Conservation (phyloP, 164 flowering plant genomes). For the Protea cynaroides region DNA sequence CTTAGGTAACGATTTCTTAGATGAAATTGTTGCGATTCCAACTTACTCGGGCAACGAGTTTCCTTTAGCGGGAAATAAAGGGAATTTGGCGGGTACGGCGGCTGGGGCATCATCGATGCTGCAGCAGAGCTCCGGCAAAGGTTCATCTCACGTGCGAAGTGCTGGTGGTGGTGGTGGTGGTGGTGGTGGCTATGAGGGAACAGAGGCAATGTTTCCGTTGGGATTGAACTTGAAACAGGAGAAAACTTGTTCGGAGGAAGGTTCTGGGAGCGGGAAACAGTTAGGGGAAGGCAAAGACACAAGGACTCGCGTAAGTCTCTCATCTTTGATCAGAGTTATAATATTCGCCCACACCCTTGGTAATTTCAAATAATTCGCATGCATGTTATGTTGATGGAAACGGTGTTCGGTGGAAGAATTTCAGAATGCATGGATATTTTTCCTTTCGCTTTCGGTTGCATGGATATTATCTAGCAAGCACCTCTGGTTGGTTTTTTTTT, state of each 20-base stretch:
- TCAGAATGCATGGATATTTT: too few relatives aligned
- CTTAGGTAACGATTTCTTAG: conserved; percentile 72
- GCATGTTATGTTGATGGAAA: neutral
- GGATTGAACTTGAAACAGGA: conserved; percentile 85
- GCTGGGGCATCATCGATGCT: conserved; percentile 58
- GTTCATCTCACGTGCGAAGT: conserved; percentile 19
- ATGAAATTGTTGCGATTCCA: conserved; percentile 66
- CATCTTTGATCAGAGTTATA: neutral
- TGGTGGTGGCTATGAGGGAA: conserved; percentile 34
- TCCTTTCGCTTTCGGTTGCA: too few relatives aligned
- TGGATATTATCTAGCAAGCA: too few relatives aligned
- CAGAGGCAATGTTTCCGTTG: conserved; percentile 58
- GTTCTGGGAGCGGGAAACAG: conserved; percentile 58
- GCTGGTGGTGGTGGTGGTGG: too few relatives aligned
- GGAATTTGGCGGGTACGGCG: conserved; percentile 26
- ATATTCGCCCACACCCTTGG: too few relatives aligned
- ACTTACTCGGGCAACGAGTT: conserved; percentile 33
- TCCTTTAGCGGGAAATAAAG: conserved; percentile 32
- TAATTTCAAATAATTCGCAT: neutral
- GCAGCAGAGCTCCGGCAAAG: conserved; percentile 62
- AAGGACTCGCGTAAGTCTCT: conserved; percentile 33
- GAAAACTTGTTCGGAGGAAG: conserved; percentile 51
- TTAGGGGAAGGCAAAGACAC: conserved; percentile 51
- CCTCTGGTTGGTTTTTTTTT: too few relatives aligned
- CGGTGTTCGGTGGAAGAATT: neutral